Evolutionary conservation across 2,329 filamentous ascomycete genomes (phyloP), one percentile per base, ranked within the genome.

Genomic region (Trichophyton simii): DNA sequence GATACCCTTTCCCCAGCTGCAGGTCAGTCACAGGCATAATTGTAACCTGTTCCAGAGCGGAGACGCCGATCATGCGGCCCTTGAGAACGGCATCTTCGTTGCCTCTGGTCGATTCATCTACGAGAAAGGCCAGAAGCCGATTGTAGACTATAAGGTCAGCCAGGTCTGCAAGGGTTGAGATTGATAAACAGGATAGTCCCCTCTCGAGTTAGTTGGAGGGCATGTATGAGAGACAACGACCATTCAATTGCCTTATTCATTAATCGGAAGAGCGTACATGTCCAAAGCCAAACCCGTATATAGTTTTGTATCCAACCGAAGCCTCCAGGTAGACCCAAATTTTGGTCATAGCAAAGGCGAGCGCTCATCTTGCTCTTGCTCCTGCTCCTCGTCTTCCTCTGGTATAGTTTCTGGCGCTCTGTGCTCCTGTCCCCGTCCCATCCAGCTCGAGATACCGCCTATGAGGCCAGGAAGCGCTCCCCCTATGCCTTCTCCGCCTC

Each of bases 141-240:
- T 74, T 38, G 75, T 77, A 18, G 75, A 77, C 65, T 78, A 77
- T 63, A 72, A 72, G 52, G 71, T 78, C 61, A 73, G 75, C 64
- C 70, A 73, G 67, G 72, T 75, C 69, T 57, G 63, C 67, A 42
- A 67, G 63, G 20, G 70, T 60, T 64, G 11, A 31, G 15, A 42
- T 22, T n/a, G 18, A 3, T 22, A 52, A 22, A 20, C 20, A 28
- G 1, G 5, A 22, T 13, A 11, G 5, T 25, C 1, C 9, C 20
- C 18, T 48, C 20, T 6, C n/a, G 41, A 18, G 41, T 18, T 7
- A 8, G 6, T n/a, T 6, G 15, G 6, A 44, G 6, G 15, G 6
- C n/a, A 11, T 3, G 7, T 7, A 48, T 15, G 9, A 60, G 58
- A 41, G 58, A 41, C 31, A 25, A 25, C 34, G 2, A 18, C 7